Conservation (phyloP, 1,284 basidiomycete genomes). For the Boletus hoseneyae region DNA sequence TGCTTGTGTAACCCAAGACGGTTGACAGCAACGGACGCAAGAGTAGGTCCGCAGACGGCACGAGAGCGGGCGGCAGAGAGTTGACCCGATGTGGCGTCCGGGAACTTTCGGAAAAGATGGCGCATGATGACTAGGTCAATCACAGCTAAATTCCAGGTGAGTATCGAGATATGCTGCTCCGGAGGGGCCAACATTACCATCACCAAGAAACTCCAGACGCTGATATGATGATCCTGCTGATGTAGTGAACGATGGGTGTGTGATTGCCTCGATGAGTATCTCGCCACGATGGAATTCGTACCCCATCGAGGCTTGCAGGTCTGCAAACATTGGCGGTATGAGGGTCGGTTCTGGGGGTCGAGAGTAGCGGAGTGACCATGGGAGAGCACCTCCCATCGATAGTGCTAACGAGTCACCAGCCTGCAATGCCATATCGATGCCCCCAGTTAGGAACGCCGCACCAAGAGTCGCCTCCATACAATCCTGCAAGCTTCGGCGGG, state of each 20-base stretch:
- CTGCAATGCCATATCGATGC: slow-evolving; percentile 63
- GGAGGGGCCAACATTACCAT: slow-evolving; percentile 49
- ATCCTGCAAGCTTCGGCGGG: slow-evolving; percentile 74
- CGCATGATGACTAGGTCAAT: slow-evolving; percentile 71
- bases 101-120: slow-evolving; percentile 70
- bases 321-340: slow-evolving; percentile 47
- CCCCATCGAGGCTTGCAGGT: slow-evolving; percentile 61
- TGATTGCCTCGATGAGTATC: slow-evolving; percentile 71
- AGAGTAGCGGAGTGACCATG: slow-evolving; percentile 57
- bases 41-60: slow-evolving; percentile 69
- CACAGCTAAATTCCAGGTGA: slow-evolving; percentile 48
- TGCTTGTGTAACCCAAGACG: slow-evolving; percentile 66
- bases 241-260: slow-evolving; percentile 71
- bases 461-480: slow-evolving; percentile 82
- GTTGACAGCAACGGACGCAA: slow-evolving; percentile 66
- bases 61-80: slow-evolving; percentile 68
- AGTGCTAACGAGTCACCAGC: slow-evolving; percentile 63
- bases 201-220: slow-evolving; percentile 81
- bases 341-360: slow-evolving; percentile 31
- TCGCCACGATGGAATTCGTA: slow-evolving; percentile 65
- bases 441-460: slow-evolving; percentile 67
- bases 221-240: slow-evolving; percentile 68
- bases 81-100: slow-evolving; percentile 67
- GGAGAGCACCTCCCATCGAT: slow-evolving; percentile 63
- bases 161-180: slow-evolving; percentile 1